Evolutionary conservation across 1,284 basidiomycete genomes (phyloP), one percentile per base, ranked within the genome.

Genomic region (Apiotrichum porosum): DNA sequence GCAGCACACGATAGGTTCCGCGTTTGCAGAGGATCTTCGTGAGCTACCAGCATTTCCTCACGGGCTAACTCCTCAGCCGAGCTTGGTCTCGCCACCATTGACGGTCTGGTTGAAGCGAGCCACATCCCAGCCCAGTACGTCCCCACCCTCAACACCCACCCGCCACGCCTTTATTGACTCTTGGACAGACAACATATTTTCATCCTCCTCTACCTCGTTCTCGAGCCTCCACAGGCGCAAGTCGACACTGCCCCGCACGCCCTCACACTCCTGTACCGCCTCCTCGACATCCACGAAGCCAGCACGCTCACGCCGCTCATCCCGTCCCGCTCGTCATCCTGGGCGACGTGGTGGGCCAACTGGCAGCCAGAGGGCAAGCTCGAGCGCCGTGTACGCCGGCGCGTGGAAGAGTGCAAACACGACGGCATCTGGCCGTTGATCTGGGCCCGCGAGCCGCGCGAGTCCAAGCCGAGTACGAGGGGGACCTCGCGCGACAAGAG

Each of bases 181-280:
- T n/a, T n/a, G n/a, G n/a, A n/a, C n/a, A 69, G 63, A 1, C 55
- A 60, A 26, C 61, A 65, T 24, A 35, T 66, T 23, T 64, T 66
- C 35, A 39, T 65, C 21, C 54, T 69, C 21, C 46, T 68, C 1
- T 59, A 62, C 42, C 56, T 66, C 22, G 48, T 44, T 2, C 17
- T 52, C 4, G 30, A 46, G 28, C 55, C 49, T 34, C 37, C 8
- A n/a, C 26, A 15, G 4, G 30, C 14, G 21, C n/a, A n/a, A n/a
- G n/a, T n/a, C n/a, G 40, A 44, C 23, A 14, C 21, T 21, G 18
- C 33, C 9, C 38, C 50, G n/a, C 10, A 43, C 8, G 51, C 64
- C 4, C 43, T 64, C 33, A 5, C 41, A 1, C 30, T 60, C 9
- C 56, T 68, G 10, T 45, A 54, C 36, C 47, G 51, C 3, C 31